Conservation (phyloP, 1,284 basidiomycete species). For the Apiotrichum mycotoxinovorans region DNA sequence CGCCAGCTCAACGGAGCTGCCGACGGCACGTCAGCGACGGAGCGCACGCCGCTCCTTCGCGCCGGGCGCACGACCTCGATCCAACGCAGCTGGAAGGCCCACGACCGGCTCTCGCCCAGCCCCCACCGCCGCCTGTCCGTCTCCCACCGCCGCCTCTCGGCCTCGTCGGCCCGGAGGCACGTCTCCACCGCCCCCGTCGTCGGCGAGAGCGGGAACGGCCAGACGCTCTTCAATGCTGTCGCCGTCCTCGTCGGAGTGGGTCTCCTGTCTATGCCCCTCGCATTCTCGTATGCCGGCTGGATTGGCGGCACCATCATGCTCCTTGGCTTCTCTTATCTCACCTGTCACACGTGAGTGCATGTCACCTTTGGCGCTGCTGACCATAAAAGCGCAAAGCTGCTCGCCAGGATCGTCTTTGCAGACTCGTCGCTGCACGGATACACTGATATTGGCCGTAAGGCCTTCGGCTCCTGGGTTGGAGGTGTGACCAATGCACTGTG, state of each 20-base stretch:
- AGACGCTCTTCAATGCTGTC: constrained; percentile 86
- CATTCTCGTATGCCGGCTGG: constrained; percentile 85
- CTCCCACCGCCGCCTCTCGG: background rate
- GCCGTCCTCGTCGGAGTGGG: constrained; percentile 85
- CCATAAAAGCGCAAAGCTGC: constrained; percentile 70
- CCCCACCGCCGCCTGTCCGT: constrained; percentile 1
- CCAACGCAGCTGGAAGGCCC: constrained; percentile 1
- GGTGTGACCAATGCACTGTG: constrained; percentile 40
- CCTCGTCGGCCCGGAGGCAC: constrained; percentile 1
- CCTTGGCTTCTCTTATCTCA: constrained; percentile 70
- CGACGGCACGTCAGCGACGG: background rate
- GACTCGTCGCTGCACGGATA: constrained; percentile 74
- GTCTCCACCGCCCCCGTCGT: constrained; percentile 16
- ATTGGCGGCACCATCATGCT: constrained; percentile 69
- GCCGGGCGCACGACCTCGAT: background rate
- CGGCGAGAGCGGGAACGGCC: constrained; percentile 71
- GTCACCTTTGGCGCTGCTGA: too few relatives aligned
- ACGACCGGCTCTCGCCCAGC: constrained; percentile 4
- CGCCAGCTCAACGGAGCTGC: background rate
- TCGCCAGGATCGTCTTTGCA: constrained; percentile 67
- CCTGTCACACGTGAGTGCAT: constrained; percentile 75
- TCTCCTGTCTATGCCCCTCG: constrained; percentile 81
- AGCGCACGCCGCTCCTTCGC: constrained; percentile 9
- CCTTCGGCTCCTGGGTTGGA: constrained; percentile 71
- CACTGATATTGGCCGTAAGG: constrained; percentile 80